These are phyloP conservation scores for Spathaspora boniae DNA, from an alignment of 805 yeast genomes.

Conservation along the genomic window DNA sequence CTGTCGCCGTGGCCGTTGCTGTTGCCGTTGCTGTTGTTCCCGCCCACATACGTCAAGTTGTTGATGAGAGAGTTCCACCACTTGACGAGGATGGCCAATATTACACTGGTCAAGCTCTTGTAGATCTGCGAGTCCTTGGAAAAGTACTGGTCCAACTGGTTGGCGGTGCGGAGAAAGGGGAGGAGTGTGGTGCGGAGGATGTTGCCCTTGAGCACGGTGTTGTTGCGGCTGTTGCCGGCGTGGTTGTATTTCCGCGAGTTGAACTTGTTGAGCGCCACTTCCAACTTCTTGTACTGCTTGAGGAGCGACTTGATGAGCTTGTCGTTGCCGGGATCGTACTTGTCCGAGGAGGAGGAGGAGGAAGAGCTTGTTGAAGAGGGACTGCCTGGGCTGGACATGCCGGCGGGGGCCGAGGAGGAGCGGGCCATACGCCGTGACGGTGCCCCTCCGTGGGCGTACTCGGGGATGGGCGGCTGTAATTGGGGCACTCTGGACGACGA, in stretches of 20 bases:
- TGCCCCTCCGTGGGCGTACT: no score
- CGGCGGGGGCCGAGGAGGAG: background rate
- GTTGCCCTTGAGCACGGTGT: slow-evolving; percentile 21
- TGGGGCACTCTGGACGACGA: no score
- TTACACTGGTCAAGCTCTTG: slow-evolving; percentile 30
- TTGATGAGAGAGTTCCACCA: slow-evolving; percentile 52
- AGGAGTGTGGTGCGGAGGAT: slow-evolving; percentile 45
- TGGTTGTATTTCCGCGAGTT: slow-evolving; percentile 29
- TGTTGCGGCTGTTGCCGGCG: slow-evolving; percentile 32
- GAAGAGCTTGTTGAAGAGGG: slow-evolving; percentile 1
- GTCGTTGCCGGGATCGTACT: slow-evolving; percentile 9
- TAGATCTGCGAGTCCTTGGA: slow-evolving; percentile 21
- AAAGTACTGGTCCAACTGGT: slow-evolving; percentile 19
- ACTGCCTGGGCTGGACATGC: slow-evolving; percentile 1
- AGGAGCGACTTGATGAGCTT: slow-evolving; percentile 20
- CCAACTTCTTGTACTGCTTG: slow-evolving; percentile 37
- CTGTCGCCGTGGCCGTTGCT: background rate
- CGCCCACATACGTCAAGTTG: slow-evolving; percentile 9
- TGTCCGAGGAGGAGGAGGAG: no score
- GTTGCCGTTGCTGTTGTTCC: slow-evolving; percentile 4
- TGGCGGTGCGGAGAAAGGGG: slow-evolving; percentile 37
- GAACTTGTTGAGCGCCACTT: slow-evolving; percentile 43
- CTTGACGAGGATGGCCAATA: slow-evolving; percentile 32
- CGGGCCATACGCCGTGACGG: no score
- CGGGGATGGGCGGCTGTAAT: no score